Conservation (phyloP, 2,329 filamentous ascomycete species). For the Colletotrichum costaricense region DNA sequence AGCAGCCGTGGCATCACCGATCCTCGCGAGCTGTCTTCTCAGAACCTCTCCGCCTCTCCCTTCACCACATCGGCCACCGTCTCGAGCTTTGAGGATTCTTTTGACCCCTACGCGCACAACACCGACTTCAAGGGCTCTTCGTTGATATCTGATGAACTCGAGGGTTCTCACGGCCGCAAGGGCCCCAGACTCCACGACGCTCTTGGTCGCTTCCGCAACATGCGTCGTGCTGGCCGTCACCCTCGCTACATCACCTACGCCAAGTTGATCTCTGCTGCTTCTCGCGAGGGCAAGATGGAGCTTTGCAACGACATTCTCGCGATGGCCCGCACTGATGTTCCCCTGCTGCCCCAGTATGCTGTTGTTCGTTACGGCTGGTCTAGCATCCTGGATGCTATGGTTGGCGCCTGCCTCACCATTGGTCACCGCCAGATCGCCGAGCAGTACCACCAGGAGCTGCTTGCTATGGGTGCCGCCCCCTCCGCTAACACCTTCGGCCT, state of each 20-base stretch:
- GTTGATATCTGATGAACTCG: conserved; percentile 88
- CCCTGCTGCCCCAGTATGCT: conserved; percentile 84
- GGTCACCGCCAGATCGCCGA: conserved; percentile 85
- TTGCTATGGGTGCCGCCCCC: conserved; percentile 89
- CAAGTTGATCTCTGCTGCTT: conserved; percentile 91
- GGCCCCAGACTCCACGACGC: conserved; percentile 83
- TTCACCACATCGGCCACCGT: conserved; percentile 66
- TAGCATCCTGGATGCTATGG: conserved; percentile 95
- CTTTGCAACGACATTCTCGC: conserved; percentile 87
- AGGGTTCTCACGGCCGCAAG: conserved; percentile 80
- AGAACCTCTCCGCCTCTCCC: conserved; percentile 56
- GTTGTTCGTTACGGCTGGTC: conserved; percentile 96
- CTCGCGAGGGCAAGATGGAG: conserved; percentile 84
- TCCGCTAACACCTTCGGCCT: conserved; percentile 98
- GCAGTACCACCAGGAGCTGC: conserved; percentile 90
- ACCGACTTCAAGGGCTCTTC: conserved; percentile 96
- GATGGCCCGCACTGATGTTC: conserved; percentile 91
- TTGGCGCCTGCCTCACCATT: conserved; percentile 87
- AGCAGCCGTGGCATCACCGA: conserved; percentile 64
- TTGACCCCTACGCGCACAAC: conserved; percentile 89
- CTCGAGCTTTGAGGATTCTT: conserved; percentile 80
- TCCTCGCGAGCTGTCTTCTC: conserved; percentile 64
- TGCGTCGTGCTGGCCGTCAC: conserved; percentile 90
- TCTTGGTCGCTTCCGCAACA: conserved; percentile 87
- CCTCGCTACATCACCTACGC: conserved; percentile 97